Conservation (phyloP, 2,329 filamentous ascomycete species). For the Aureobasidium sp. region DNA sequence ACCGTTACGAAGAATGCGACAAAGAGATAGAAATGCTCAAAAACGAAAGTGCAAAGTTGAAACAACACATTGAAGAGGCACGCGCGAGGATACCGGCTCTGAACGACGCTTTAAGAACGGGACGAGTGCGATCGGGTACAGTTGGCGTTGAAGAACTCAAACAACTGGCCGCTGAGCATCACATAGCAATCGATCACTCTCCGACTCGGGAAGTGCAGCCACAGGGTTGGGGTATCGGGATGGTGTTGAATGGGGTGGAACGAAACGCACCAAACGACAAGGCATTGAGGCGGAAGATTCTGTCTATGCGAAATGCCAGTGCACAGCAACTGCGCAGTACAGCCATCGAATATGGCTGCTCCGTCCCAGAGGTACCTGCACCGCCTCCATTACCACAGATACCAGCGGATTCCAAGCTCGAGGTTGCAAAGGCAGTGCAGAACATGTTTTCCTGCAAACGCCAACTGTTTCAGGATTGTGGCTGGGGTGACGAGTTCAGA, state of each 20-base stretch:
- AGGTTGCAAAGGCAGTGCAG: constrained; percentile 12
- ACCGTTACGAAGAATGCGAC: constrained; percentile 5
- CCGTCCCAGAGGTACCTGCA: not conserved
- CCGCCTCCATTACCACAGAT: constrained; percentile 3
- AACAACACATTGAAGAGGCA: not conserved
- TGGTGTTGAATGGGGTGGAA: constrained; percentile 5
- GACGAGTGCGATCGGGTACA: not conserved
- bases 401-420: not conserved
- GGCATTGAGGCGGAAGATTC: constrained; percentile 4
- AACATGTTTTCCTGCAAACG: constrained; percentile 11
- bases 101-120: not conserved
- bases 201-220: not conserved
- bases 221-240: constrained; percentile 10
- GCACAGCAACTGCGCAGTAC: constrained; percentile 4
- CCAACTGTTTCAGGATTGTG: constrained; percentile 9
- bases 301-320: constrained; percentile 9
- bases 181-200: not conserved
- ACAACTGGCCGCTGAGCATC: not conserved
- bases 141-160: not conserved
- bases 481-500: constrained; percentile 2
- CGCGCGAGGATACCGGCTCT: not conserved
- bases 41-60: not conserved
- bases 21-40: not conserved
- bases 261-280: constrained; percentile 2
- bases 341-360: constrained; percentile 5